phyloP scores from a whole-genome alignment of 148 eudicot genomes.

The Gaultheria prostrata region DNA sequence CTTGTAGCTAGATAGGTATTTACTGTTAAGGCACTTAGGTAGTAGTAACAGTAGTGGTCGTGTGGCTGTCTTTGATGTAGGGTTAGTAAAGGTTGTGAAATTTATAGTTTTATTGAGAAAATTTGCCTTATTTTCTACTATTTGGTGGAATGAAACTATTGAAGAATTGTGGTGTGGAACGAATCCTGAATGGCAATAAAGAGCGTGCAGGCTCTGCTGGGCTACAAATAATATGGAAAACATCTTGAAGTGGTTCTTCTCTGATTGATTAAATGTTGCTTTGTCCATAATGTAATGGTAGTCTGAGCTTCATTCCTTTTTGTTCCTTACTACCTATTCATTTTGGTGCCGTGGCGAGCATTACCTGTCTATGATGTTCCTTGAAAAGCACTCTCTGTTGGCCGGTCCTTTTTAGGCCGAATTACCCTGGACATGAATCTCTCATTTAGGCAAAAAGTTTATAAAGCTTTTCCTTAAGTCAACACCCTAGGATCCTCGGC shows the following conservation, averaged over 20 bases:
- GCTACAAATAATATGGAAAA: background rate
- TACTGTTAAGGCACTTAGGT: background rate
- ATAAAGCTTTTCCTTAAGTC: background rate
- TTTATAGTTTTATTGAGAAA: background rate
- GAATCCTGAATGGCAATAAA: background rate
- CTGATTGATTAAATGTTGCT: background rate
- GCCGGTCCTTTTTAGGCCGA: background rate
- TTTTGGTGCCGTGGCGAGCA: background rate
- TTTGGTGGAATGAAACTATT: background rate
- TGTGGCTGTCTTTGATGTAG: background rate
- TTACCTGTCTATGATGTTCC: background rate
- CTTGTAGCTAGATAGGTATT: background rate
- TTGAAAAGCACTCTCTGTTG: background rate
- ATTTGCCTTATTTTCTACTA: background rate
- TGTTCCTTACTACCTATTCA: background rate
- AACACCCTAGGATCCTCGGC: background rate
- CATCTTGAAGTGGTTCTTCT: background rate
- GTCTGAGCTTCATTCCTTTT: background rate
- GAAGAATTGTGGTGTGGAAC: background rate
- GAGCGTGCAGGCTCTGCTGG: background rate
- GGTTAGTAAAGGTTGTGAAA: background rate
- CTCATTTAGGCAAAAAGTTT: background rate
- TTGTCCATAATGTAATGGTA: background rate
- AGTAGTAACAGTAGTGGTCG: background rate
- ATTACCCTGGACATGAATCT: background rate